Conservation (phyloP, 2,329 filamentous ascomycete species). For the Penicillium occitanis region DNA sequence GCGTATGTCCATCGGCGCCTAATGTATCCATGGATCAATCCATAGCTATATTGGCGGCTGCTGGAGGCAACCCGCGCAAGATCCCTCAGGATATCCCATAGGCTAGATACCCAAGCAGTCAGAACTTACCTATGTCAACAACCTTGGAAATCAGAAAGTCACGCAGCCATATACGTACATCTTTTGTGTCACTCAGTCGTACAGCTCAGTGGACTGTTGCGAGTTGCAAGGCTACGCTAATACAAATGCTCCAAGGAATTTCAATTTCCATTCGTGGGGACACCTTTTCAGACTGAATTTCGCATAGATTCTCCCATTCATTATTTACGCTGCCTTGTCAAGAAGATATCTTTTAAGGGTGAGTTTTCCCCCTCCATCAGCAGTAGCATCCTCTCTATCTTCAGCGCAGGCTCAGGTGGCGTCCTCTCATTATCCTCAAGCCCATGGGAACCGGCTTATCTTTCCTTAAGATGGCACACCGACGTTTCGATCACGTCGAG, state of each 20-base stretch:
- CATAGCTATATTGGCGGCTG: no score
- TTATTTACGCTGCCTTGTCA: neutral
- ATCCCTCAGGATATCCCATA: no score
- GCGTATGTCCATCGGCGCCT: no score
- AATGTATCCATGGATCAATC: no score
- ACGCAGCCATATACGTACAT: neutral
- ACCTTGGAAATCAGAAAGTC: neutral
- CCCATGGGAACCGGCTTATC: neutral
- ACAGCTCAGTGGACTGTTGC: neutral
- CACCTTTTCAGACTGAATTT: neutral
- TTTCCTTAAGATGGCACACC: neutral
- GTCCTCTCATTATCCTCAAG: neutral
- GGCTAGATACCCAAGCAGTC: no score
- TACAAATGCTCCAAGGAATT: neutral
- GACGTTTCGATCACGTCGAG: neutral
- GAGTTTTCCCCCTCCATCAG: neutral
- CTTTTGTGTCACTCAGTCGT: neutral
- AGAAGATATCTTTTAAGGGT: neutral
- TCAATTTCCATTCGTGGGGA: neutral
- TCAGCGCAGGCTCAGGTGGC: neutral
- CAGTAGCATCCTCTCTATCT: neutral
- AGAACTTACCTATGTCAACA: neutral
- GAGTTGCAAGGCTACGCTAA: neutral
- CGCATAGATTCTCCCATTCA: neutral
- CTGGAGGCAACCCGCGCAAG: no score